Evolutionary conservation across 2,329 filamentous ascomycete species (phyloP).

Genomic region (Samsoniella hepiali): DNA sequence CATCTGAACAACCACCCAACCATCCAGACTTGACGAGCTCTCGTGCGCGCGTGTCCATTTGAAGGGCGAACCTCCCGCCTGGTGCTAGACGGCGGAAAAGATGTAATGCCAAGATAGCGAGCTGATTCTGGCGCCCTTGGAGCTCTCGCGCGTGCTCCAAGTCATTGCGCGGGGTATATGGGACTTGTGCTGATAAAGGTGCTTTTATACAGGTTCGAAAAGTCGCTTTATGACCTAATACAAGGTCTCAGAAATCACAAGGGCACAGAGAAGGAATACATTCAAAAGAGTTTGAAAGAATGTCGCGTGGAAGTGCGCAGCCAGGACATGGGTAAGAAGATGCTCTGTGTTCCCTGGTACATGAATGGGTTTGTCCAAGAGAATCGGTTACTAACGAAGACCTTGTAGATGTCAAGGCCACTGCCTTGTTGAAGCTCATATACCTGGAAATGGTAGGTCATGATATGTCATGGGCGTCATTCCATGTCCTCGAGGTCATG

Average conservation of each 20-base stretch:
- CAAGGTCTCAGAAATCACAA: constrained; percentile 93
- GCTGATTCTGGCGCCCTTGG: neutral
- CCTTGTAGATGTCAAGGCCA: constrained; percentile 83
- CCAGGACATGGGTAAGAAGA: constrained; percentile 78
- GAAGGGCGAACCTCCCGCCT: neutral
- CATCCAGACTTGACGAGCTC: constrained; percentile 8
- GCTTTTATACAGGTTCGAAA: constrained; percentile 76
- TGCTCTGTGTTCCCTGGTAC: neutral
- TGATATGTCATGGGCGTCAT: constrained; percentile 99
- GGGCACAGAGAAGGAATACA: constrained; percentile 91
- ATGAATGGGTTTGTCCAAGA: neutral
- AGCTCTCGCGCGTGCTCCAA: neutral
- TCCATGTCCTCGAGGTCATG: constrained; percentile 99
- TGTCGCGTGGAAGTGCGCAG: constrained; percentile 89
- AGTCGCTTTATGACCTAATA: constrained; percentile 98
- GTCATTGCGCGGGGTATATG: constrained; percentile 3
- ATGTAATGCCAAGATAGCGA: neutral
- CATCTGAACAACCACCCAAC: neutral
- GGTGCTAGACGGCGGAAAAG: neutral
- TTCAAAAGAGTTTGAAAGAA: constrained; percentile 90
- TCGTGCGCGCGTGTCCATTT: neutral
- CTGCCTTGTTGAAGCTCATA: constrained; percentile 88
- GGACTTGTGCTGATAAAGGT: neutral
- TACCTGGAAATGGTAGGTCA: constrained; percentile 99
- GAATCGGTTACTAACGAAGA: neutral